These are phyloP conservation scores for Abrus precatorius DNA, from an alignment of 306 rosid species.

Conservation along the genomic window DNA sequence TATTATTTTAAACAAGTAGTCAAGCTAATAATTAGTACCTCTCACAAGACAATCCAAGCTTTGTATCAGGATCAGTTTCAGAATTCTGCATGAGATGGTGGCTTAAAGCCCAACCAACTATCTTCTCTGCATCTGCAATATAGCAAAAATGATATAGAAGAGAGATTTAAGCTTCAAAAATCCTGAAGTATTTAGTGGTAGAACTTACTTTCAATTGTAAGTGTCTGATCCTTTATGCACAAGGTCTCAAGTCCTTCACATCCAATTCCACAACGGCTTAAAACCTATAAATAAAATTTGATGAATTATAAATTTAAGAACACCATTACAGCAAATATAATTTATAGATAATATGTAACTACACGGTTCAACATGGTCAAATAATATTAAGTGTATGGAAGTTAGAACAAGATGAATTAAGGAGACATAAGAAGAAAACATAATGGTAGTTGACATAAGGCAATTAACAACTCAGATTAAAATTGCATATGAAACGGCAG, in stretches of 20 bases:
- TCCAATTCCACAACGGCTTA: conserved; percentile 86
- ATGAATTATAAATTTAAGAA: conserved; percentile 32
- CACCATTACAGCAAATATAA: conserved; percentile 3
- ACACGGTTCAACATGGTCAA: conserved; percentile 40
- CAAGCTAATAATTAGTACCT: conserved; percentile 63
- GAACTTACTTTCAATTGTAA: conserved; percentile 89
- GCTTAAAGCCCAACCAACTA: conserved; percentile 98
- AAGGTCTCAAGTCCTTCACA: conserved; percentile 87
- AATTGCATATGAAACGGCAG: conserved; percentile 6
- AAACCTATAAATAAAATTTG: conserved; percentile 70
- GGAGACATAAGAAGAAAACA: conserved; percentile 13
- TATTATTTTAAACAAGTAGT: conserved; percentile 5
- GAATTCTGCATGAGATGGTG: conserved; percentile 90
- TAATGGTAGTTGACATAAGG: background rate
- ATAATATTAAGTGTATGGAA: background rate
- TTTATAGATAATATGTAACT: conserved; percentile 21
- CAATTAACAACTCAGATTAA: conserved; percentile 39
- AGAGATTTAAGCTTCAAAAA: conserved; percentile 30
- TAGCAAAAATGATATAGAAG: conserved; percentile 32
- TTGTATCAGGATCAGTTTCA: conserved; percentile 79
- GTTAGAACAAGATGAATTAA: conserved; percentile 23
- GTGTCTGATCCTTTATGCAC: conserved; percentile 83
- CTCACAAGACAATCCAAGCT: conserved; percentile 77
- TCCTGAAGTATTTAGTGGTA: conserved; percentile 18
- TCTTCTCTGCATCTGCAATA: conserved; percentile 94